Conservation (phyloP, 1,284 basidiomycete species). For the Sanghuangporus sanghuang region DNA sequence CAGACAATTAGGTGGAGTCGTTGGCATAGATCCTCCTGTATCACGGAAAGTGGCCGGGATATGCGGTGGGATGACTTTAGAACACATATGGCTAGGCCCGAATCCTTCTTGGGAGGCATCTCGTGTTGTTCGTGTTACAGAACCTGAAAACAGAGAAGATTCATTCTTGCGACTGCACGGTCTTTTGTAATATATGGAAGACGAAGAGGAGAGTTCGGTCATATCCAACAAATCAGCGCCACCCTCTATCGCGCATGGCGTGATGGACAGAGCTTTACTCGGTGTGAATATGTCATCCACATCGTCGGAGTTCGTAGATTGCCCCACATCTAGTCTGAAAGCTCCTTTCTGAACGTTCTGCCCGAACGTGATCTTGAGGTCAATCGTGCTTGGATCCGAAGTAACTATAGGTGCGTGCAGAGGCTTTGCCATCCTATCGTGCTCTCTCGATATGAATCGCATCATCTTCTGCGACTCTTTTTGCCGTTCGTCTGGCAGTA, state of each 20-base stretch:
- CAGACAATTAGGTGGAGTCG: background rate
- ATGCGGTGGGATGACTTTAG: no score
- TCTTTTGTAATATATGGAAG: background rate
- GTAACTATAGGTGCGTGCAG: background rate
- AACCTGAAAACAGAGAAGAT: no score
- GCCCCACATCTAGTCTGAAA: background rate
- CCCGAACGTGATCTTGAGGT: background rate
- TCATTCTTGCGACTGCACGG: no score
- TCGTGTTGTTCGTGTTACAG: no score
- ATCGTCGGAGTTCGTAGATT: background rate
- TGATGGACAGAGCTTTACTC: background rate
- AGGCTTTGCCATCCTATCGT: background rate
- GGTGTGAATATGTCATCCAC: background rate
- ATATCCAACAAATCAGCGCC: background rate
- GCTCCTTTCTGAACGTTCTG: background rate
- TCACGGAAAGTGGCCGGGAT: no score
- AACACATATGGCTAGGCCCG: no score
- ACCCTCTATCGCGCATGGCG: background rate
- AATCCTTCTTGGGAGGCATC: no score
- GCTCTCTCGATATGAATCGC: background rate
- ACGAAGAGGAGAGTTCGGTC: background rate
- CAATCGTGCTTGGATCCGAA: background rate
- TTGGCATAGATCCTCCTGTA: no score
- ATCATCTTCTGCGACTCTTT: background rate
- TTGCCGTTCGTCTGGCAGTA: background rate